These are phyloP conservation scores for Cadophora sp. DNA, from an alignment of 2,329 filamentous ascomycete species.

Conservation along the genomic window DNA sequence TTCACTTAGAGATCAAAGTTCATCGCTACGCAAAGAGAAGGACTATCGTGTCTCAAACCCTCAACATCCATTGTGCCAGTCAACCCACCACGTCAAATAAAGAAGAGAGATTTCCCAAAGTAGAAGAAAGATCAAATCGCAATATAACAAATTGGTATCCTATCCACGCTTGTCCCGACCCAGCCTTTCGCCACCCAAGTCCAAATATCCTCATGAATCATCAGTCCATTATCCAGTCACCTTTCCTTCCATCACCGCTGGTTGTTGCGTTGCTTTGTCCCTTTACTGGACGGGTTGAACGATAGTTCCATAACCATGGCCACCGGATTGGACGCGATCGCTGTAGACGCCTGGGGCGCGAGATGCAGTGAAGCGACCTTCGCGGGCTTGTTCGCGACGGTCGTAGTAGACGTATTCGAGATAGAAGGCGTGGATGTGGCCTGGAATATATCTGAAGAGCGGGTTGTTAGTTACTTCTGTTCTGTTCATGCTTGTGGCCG, in stretches of 20 bases:
- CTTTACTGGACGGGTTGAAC: slow-evolving; percentile 38
- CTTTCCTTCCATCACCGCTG: neutral
- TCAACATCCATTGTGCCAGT: neutral
- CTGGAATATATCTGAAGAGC: slow-evolving; percentile 43
- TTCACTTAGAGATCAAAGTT: neutral
- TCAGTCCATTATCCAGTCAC: slow-evolving; percentile 10
- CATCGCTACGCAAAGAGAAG: neutral
- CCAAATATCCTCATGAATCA: slow-evolving; percentile 18
- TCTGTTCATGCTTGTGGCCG: neutral
- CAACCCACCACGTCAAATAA: too few species aligned
- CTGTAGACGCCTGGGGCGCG: slow-evolving; percentile 75
- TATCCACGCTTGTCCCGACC: slow-evolving; percentile 8
- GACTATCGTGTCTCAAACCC: neutral
- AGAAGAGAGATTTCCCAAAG: neutral
- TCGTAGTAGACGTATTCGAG: slow-evolving; percentile 82
- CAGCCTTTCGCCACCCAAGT: neutral
- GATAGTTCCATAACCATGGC: slow-evolving; percentile 63
- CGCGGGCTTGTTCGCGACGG: slow-evolving; percentile 66
- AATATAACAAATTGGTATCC: slow-evolving; percentile 25
- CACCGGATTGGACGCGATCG: slow-evolving; percentile 75
- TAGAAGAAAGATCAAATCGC: neutral
- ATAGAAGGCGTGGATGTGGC: slow-evolving; percentile 47
- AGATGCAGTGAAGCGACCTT: slow-evolving; percentile 60
- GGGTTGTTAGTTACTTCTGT: slow-evolving; percentile 51
- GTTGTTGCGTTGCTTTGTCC: neutral